These are phyloP conservation scores for Selaginella moellendorffii DNA, from an alignment of 75 land plant genomes.

Conservation along the genomic window DNA sequence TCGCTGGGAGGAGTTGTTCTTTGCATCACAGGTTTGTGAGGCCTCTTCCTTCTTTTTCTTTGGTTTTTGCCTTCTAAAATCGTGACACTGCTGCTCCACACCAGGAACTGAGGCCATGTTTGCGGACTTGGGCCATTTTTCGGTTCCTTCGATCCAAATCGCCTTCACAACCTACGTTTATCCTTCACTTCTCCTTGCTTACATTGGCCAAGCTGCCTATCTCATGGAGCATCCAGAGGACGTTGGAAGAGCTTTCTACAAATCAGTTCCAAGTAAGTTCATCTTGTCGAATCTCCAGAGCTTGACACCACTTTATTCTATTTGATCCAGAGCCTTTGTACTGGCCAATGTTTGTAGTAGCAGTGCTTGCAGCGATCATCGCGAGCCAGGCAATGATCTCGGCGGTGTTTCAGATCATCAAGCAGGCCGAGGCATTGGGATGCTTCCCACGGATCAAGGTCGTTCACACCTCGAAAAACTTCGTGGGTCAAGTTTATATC, in stretches of 20 bases:
- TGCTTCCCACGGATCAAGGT: conserved; percentile 78
- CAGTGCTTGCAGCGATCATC: conserved; percentile 61
- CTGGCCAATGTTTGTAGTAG: conserved; percentile 65
- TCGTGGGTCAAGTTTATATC: conserved; percentile 63
- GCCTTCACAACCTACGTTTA: background rate
- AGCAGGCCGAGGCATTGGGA: conserved; percentile 69
- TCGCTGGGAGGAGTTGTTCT: conserved; percentile 3
- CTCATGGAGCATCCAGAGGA: conserved; percentile 5
- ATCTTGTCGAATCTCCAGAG: background rate
- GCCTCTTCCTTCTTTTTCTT: background rate
- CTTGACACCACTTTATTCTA: background rate
- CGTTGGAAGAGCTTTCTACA: background rate
- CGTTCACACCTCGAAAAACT: conserved; percentile 67
- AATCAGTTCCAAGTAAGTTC: background rate
- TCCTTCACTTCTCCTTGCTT: background rate
- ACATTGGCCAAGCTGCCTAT: conserved; percentile 7
- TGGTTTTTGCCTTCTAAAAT: background rate
- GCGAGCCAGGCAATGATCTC: conserved; percentile 90
- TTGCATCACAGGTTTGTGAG: conserved; percentile 5
- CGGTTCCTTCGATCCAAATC: conserved; percentile 53
- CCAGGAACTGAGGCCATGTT: conserved; percentile 88
- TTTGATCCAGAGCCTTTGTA: conserved; percentile 39
- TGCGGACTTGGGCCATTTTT: conserved; percentile 95
- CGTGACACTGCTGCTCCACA: background rate
- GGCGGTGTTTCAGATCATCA: conserved; percentile 68